These are phyloP conservation scores for Aspergillus nidulans DNA, from an alignment of 495 filamentous ascomycete species.

Conservation along the genomic window DNA sequence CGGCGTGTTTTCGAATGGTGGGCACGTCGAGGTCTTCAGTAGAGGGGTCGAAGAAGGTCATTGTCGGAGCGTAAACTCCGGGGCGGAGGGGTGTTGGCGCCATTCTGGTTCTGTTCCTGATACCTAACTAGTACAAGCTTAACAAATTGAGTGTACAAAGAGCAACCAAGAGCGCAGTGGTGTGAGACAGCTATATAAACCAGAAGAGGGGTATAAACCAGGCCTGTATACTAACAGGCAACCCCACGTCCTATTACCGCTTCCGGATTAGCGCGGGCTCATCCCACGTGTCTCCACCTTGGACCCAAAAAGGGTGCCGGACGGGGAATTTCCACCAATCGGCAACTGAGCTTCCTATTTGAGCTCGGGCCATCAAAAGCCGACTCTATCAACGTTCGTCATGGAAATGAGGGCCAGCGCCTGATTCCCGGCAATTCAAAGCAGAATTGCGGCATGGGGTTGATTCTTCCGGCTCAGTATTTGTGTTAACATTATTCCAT, in stretches of 20 bases:
- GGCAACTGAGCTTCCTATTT: slow-evolving; percentile 5
- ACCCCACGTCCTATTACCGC: slow-evolving; percentile 3
- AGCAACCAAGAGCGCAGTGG: background rate
- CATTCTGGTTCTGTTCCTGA: slow-evolving; percentile 14
- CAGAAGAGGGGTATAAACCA: background rate
- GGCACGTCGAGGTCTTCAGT: slow-evolving; percentile 81
- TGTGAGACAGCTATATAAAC: slow-evolving; percentile 3
- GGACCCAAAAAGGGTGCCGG: background rate
- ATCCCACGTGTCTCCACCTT: slow-evolving; percentile 11
- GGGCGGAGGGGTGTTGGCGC: slow-evolving; percentile 61
- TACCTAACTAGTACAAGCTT: background rate
- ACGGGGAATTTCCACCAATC: slow-evolving; percentile 14
- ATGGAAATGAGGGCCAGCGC: background rate
- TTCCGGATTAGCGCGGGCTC: background rate
- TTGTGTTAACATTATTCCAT: background rate
- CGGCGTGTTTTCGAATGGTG: slow-evolving; percentile 72
- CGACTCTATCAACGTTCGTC: slow-evolving; percentile 7
- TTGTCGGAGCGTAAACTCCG: slow-evolving; percentile 85
- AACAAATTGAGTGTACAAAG: background rate
- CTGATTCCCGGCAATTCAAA: slow-evolving; percentile 3
- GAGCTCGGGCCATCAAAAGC: slow-evolving; percentile 5
- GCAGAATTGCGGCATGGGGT: background rate
- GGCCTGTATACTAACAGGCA: background rate
- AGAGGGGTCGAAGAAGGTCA: slow-evolving; percentile 81
- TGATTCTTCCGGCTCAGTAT: background rate